Conservation (phyloP, 2,329 filamentous ascomycete species). For the Myriosclerotinia curreyana region DNA sequence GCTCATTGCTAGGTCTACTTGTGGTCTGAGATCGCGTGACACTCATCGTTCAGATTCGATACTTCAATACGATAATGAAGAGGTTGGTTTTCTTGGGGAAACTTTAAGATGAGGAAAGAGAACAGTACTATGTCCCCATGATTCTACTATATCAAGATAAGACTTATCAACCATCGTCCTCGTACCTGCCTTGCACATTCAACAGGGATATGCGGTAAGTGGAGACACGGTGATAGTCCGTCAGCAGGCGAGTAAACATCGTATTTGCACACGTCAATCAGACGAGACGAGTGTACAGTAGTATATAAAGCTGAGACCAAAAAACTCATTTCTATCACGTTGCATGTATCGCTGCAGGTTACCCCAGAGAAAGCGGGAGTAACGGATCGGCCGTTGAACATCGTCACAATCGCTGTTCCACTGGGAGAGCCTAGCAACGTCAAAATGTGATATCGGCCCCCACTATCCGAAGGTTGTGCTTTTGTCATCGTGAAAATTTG, state of each 20-base stretch:
- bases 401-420: conserved; percentile 18
- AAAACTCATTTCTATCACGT: conserved; percentile 13
- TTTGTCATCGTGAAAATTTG: conserved; percentile 1
- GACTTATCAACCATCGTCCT: conserved; percentile 1
- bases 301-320: conserved; percentile 10
- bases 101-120: conserved; percentile 16
- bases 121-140: conserved; percentile 12
- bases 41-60: conserved; percentile 14
- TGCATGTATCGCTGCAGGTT: conserved; percentile 16
- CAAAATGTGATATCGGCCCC: conserved; percentile 13
- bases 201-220: conserved; percentile 5
- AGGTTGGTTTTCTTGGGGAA: conserved; percentile 15
- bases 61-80: conserved; percentile 9
- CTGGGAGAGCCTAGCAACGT: conserved; percentile 8
- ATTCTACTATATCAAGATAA: conserved; percentile 19
- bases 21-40: conserved; percentile 15
- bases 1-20: conserved; percentile 18
- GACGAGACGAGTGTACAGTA: conserved; percentile 5
- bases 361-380: conserved; percentile 18
- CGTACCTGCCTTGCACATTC: conserved; percentile 7
- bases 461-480: conserved; percentile 13
- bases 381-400: conserved; percentile 16
- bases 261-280: conserved; percentile 15
- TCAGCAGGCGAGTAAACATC: conserved; percentile 5
- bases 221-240: background rate